Base-by-base conservation (phyloP, 805 yeast genomes). In the Kluyveromyces lactis region DNA sequence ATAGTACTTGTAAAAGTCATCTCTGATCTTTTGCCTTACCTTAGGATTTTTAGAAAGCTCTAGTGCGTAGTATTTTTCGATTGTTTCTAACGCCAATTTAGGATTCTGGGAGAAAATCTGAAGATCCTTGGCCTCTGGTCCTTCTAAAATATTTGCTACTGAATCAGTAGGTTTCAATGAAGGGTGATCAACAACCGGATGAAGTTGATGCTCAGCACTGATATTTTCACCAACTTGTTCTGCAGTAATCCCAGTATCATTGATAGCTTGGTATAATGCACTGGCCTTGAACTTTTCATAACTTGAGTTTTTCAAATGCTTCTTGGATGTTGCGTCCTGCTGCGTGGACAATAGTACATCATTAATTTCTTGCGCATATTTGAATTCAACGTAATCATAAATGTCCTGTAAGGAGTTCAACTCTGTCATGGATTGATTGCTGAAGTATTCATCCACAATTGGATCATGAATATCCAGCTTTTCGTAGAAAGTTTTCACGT, bases 211-310 rank as follows among this genome's bases (percentile, higher is more conserved):
- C 40, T 78, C 74, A 42, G 82, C 75, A 36, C 71, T 72, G 18
- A 86, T 75, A 56, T 87, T 89, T 52, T 83, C 94, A 41, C 92
- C 95, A 51, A 86, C 77, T 47, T 84, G 77, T 44, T 73, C 79
- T 3, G 94, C 80, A n/a, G 81, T 66, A 21, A 86, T 77, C 44
- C 95, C 96, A 47, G 79, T 73, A 4, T 80, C 78, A 40, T 72
- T 64, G 6, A 86, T 78, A 7, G 85, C 76, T 35, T 75, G 73
- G 56, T 77, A 80, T 26, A 86, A 59, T 7, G 73, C 69, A 50
- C 86, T 79, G 2, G 66, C 64, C 46, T 79, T 77, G 45, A 87
- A 73, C 53, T 81, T 75, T 51, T 82, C 92, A 50, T 72, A 80
- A 15, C 74, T 61, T 12, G 78, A 69, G 48, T 64, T 77, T 53